Percentiles rank a stretch among this genome's conserved stretches.
These are phyloP conservation scores for Funneliformis mosseae DNA, from an alignment of 192 early-diverging fungal species.

Conservation along the genomic window DNA sequence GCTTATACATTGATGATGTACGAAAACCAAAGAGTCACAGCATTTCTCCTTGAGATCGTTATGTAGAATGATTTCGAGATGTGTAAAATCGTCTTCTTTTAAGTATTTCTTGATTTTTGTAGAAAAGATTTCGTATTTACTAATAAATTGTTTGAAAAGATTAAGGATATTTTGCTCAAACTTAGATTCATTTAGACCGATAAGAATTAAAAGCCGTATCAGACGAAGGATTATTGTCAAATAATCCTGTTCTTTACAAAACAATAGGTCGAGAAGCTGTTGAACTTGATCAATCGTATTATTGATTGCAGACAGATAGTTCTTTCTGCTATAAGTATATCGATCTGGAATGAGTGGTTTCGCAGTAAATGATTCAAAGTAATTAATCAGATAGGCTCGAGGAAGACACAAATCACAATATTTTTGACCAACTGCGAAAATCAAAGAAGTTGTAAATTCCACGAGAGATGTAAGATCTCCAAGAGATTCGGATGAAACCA, in stretches of 20 bases:
- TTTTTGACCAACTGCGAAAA: background rate
- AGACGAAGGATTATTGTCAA: conserved; percentile 22
- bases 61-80: background rate
- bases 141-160: background rate
- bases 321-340: background rate
- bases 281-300: conserved; percentile 8
- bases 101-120: conserved; percentile 9
- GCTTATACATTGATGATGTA: background rate
- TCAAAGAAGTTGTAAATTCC: conserved; percentile 4
- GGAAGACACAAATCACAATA: conserved; percentile 10
- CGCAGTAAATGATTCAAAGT: background rate
- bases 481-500: conserved; percentile 1
- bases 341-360: background rate
- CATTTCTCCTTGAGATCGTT: conserved; percentile 2
- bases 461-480: conserved; percentile 19
- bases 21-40: conserved; percentile 18
- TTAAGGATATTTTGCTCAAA: background rate
- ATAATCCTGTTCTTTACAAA: background rate
- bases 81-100: background rate
- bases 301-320: background rate
- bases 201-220: conserved; percentile 23
- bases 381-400: background rate
- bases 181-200: background rate
- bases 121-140: background rate
- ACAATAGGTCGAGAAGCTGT: background rate